Conservation (phyloP, 306 rosid genomes). For the Vigna reflexopilosa region DNA sequence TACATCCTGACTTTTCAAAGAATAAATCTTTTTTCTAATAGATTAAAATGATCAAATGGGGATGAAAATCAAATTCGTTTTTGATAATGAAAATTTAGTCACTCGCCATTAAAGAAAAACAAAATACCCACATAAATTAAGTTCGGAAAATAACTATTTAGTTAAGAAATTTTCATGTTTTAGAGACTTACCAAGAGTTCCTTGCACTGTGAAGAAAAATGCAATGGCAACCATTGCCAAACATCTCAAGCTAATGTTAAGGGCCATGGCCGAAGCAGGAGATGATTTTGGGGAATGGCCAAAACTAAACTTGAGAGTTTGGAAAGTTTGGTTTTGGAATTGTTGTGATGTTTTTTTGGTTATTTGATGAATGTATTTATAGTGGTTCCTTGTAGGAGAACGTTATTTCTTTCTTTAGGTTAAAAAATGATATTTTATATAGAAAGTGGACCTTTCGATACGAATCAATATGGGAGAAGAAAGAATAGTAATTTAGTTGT, state of each 20-base stretch:
- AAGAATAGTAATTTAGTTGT: background rate
- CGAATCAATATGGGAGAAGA: background rate
- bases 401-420: background rate
- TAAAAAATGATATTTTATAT: background rate
- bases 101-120: background rate
- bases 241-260: slow-evolving; percentile 49
- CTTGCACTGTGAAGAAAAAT: slow-evolving; percentile 51
- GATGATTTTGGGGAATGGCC: slow-evolving; percentile 13
- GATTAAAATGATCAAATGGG: background rate
- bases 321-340: slow-evolving; percentile 22
- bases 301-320: slow-evolving; percentile 30
- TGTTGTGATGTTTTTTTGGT: background rate
- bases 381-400: slow-evolving; percentile 21
- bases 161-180: background rate
- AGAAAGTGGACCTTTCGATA: slow-evolving; percentile 18
- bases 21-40: background rate
- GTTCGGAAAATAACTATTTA: background rate
- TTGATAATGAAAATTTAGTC: background rate
- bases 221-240: slow-evolving; percentile 49
- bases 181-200: slow-evolving; percentile 56
- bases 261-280: slow-evolving; percentile 49
- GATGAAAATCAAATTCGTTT: background rate
- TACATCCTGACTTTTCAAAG: background rate
- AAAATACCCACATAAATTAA: background rate
- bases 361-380: slow-evolving; percentile 31